Percentiles rank a stretch among this genome's conserved stretches.
phyloP scores from a whole-genome alignment of 140 eudicot species.

The Stevia rebaudiana region DNA sequence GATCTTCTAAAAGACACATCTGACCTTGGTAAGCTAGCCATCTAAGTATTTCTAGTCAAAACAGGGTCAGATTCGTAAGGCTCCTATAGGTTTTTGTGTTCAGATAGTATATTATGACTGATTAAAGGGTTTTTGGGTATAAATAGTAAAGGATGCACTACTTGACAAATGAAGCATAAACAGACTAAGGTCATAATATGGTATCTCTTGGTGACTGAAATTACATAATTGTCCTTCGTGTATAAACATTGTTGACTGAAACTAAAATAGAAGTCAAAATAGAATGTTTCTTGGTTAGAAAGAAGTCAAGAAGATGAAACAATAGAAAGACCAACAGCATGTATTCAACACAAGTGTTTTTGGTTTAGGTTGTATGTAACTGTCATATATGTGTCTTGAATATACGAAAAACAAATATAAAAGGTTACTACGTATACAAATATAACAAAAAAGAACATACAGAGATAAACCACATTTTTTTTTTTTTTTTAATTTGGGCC shows the following conservation, averaged over 20 bases:
- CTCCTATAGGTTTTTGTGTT: not conserved
- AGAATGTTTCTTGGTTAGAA: not conserved
- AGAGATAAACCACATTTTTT: no score
- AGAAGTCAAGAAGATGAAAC: not conserved
- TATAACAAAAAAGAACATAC: no score
- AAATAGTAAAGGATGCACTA: conserved; percentile 15
- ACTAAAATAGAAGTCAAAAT: not conserved
- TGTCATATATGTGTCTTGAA: no score
- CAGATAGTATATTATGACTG: not conserved
- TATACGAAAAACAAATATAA: no score
- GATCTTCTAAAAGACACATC: conserved; percentile 62
- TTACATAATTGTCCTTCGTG: not conserved
- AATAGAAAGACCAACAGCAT: no score
- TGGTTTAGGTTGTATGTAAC: no score
- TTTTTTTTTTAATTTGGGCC: no score
- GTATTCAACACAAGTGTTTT: not conserved
- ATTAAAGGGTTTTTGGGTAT: conserved; percentile 17
- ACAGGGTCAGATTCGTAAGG: not conserved
- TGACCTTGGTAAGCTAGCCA: conserved; percentile 64
- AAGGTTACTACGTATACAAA: no score
- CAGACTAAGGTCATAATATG: not conserved
- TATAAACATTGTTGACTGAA: not conserved
- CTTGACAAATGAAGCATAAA: not conserved
- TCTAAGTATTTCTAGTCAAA: not conserved
- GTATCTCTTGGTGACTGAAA: not conserved